Evolutionary conservation across 441 rosid genomes (phyloP).

Genomic region (Arabidopsis hybrid): DNA sequence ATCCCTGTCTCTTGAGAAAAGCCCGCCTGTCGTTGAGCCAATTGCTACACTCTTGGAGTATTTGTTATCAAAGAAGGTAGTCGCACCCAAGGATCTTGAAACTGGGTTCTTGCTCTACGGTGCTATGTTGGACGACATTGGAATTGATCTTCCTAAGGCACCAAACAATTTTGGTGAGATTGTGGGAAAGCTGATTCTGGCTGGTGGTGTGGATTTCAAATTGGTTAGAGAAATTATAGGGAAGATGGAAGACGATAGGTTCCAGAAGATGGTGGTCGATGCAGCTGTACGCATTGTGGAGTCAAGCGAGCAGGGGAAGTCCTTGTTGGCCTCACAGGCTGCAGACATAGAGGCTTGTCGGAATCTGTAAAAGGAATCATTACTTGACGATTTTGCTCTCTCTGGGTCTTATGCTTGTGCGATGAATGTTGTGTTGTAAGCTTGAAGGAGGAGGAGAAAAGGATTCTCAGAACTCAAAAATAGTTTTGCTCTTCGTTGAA

Average conservation of each 20-base stretch:
- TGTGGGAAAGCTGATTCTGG: conserved; percentile 51
- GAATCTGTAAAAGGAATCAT: conserved; percentile 35
- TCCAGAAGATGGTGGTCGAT: conserved; percentile 51
- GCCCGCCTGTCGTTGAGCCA: conserved; percentile 56
- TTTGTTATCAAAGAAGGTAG: conserved; percentile 51
- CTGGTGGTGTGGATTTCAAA: conserved; percentile 55
- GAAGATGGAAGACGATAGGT: conserved; percentile 57
- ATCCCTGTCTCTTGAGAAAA: conserved; percentile 56
- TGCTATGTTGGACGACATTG: conserved; percentile 61
- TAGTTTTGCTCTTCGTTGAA: conserved; percentile 36
- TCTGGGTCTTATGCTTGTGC: conserved; percentile 33
- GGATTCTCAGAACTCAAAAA: conserved; percentile 35
- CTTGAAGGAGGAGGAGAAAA: conserved; percentile 30
- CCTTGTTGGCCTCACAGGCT: conserved; percentile 52
- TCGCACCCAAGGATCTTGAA: conserved; percentile 54
- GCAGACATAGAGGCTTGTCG: conserved; percentile 54
- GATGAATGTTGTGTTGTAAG: conserved; percentile 44
- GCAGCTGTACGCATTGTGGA: conserved; percentile 49
- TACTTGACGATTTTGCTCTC: conserved; percentile 35
- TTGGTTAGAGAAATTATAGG: conserved; percentile 53
- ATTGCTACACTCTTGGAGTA: conserved; percentile 52
- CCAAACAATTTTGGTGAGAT: conserved; percentile 63
- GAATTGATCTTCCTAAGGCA: conserved; percentile 69
- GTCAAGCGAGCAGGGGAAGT: conserved; percentile 50
- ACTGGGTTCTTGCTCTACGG: conserved; percentile 53